Base-by-base conservation (phyloP, 352 stramenopile species). In the Phytophthora multivora region DNA sequence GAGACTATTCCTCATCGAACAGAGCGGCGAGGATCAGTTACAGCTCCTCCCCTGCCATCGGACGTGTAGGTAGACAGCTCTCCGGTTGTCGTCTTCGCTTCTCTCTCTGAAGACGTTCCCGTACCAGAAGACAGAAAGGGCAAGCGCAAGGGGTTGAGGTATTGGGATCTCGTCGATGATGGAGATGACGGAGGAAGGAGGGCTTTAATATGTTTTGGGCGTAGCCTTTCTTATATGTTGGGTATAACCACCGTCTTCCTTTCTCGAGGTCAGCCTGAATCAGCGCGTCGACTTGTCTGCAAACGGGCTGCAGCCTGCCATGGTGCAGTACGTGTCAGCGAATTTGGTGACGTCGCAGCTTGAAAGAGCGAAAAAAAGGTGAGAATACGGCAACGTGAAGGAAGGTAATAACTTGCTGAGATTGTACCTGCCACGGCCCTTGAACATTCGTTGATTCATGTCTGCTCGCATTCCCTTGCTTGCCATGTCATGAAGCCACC, bases 331-430 rank as follows among this genome's bases (percentile, higher is more conserved):
- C 0, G 84, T 85, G 51, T 91, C 83, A 43, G 86, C 86, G 64
- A 95, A 95, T 67, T 80, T 80, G 26, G 84, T 93, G 59, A 95
- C 84, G 33, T 93, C 86, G 45, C 79, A 93, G 68, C 86, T 93
- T 33, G 41, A 63, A 31, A 23, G 16, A 57, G 11, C 21, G 42
- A 71, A 23, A 57, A 48, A 54, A 43, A 59, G 25, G 43, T 65
- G 33, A 55, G 59, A 49, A 42, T 23, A 40, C 18, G 30, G 35
- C 7, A 57, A 45, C 19, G 7, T 40, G 11, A 46, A 50, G 45
- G 45, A 61, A 58, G 54, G 51, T 49, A 38, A 30, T 42, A 46
- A 31, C 13, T 16, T 30, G 5, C 6, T 18, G 23, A 16, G 61
- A 2, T 12, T 26, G 19, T 60, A 92, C 83, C 83, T 94, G 28